Evolutionary conservation across 2,329 filamentous ascomycete species (phyloP), one percentile per base, ranked within the genome.

Genomic region (Nemania sp.): DNA sequence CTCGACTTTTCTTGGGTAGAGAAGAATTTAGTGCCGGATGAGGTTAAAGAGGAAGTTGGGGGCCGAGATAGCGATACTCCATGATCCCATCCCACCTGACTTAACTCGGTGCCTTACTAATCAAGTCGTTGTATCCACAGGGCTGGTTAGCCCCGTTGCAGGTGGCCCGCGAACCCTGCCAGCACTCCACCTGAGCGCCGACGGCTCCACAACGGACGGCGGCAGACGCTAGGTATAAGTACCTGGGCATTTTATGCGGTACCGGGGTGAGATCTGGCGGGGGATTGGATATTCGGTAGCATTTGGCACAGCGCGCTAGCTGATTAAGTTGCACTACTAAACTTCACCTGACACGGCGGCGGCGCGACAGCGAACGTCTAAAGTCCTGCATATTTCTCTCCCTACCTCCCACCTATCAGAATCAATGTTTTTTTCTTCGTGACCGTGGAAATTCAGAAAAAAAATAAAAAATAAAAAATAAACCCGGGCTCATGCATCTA

Each of bases 301-400:
- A 40, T 39, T 51, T 11, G 17, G 13, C 10, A 21, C 45, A 43
- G 5, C 25, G 21, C 45, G 25, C 45, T 34, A 48, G 7, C 42
- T 43, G 43, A 37, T 52, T 39, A 11, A 50, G 37, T 43, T 37
- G 46, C 53, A 62, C 50, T 46, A 12, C 51, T 55, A 29, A 45
- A 57, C 54, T 65, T 63, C 64, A 65, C 62, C 62, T 63, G 59
- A 67, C 60, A 65, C 61, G 29, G 37, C n/a, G 20, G 32, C n/a
- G 32, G n/a, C 32, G 40, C 25, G 25, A 29, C 25, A 29, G 25
- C 25, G 35, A 39, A n/a, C 35, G 35, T n/a, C 11, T 21, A 67
- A 61, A 64, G 63, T 57, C 54, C 60, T 49, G 57, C 62, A 60
- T 61, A 60, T 59, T 50, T 56, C 17, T 10, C 17, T 10, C 52